Conservation (phyloP, 345 rosid species). For the Gynandropsis gynandra region DNA sequence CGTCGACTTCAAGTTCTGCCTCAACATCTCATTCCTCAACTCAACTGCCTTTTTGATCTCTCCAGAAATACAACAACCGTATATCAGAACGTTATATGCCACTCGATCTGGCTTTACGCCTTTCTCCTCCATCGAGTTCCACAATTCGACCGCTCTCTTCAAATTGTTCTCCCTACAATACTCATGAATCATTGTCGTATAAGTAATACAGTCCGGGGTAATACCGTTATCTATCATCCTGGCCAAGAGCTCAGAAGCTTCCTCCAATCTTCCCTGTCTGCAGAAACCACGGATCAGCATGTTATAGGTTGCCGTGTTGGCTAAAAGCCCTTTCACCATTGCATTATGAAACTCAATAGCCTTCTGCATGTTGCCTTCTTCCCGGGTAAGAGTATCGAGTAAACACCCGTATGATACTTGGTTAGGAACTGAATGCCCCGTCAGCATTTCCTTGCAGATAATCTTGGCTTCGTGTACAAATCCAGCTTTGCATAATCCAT, state of each 20-base stretch:
- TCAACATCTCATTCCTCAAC: conserved; percentile 62
- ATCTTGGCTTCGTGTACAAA: conserved; percentile 57
- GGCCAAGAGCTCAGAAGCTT: conserved; percentile 46
- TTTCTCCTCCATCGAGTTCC: conserved; percentile 59
- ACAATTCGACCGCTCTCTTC: conserved; percentile 50
- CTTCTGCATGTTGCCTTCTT: conserved; percentile 58
- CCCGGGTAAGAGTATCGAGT: conserved; percentile 57
- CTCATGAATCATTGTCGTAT: conserved; percentile 73
- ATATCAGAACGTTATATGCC: conserved; percentile 60
- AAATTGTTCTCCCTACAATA: conserved; percentile 48
- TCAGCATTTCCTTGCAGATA: conserved; percentile 52
- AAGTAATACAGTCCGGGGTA: conserved; percentile 77
- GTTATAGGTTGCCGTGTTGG: conserved; percentile 63
- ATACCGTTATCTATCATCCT: conserved; percentile 52
- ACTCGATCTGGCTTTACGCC: conserved; percentile 64
- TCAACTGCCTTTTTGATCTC: conserved; percentile 50
- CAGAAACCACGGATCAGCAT: conserved; percentile 75
- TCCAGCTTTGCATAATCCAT: conserved; percentile 79
- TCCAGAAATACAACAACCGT: conserved; percentile 63
- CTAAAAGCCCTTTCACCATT: conserved; percentile 53
- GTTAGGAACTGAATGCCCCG: conserved; percentile 45
- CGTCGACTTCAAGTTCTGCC: conserved; percentile 43
- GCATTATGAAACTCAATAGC: conserved; percentile 63
- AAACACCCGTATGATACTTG: conserved; percentile 76
- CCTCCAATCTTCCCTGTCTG: conserved; percentile 57